Conservation (phyloP, 2,329 filamentous ascomycete species). For the Neopestalotiopsis rosae region DNA sequence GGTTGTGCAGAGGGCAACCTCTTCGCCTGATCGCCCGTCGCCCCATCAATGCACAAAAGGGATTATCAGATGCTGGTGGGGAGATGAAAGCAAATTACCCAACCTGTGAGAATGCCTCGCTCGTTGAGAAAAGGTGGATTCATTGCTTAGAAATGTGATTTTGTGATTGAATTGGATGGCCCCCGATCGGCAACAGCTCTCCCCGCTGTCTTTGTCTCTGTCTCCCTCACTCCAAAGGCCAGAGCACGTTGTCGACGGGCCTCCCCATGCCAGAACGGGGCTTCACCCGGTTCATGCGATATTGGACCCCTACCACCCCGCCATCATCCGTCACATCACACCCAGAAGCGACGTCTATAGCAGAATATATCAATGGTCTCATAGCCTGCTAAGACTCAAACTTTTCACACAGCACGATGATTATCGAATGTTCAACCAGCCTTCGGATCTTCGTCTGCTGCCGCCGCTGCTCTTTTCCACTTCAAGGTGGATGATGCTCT, state of each 20-base stretch:
- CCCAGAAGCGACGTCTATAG: not conserved
- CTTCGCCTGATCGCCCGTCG: constrained; percentile 1
- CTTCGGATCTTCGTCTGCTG: not conserved
- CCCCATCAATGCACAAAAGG: not conserved
- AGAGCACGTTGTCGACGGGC: too few relatives aligned
- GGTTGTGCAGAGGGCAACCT: not conserved
- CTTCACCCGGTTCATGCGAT: constrained; percentile 1
- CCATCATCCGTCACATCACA: not conserved
- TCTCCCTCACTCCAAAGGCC: too few relatives aligned
- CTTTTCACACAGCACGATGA: not conserved
- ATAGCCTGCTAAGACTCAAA: not conserved
- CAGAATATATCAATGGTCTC: not conserved
- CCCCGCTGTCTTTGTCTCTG: not conserved
- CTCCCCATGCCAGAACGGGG: not conserved
- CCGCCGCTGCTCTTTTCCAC: not conserved
- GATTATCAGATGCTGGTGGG: not conserved
- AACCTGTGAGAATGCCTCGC: not conserved
- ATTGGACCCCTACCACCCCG: not conserved
- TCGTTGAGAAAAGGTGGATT: not conserved
- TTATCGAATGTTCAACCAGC: not conserved
- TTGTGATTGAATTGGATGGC: not conserved
- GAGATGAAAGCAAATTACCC: not conserved
- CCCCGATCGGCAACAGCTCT: not conserved
- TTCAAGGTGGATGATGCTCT: constrained; percentile 6
- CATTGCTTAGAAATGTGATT: not conserved